Percentiles rank a stretch among this genome's conserved stretches.
Conservation (phyloP, 2,329 filamentous ascomycete species). For the Cladosporium austrohemisphaericum region DNA sequence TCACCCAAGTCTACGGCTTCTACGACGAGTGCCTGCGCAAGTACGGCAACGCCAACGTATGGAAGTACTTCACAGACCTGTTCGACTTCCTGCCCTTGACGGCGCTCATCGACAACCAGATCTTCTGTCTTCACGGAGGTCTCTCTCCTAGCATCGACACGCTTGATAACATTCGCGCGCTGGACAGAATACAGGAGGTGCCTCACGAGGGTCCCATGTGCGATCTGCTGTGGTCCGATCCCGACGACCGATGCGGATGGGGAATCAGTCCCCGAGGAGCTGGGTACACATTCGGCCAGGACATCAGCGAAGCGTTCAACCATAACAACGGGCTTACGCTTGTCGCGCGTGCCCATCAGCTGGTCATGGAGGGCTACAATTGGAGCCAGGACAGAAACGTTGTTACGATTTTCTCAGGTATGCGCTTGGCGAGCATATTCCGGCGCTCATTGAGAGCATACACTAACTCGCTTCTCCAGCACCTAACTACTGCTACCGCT, state of each 20-base stretch:
- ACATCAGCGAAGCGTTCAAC: conserved; percentile 98
- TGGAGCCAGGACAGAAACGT: conserved; percentile 99
- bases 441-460: not conserved
- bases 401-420: conserved; percentile 97
- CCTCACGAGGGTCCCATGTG: conserved; percentile 98
- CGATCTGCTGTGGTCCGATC: conserved; percentile 95
- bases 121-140: conserved; percentile 97
- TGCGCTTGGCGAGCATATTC: not conserved
- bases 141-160: conserved; percentile 95
- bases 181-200: conserved; percentile 97
- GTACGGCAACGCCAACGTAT: conserved; percentile 98
- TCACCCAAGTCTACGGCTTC: conserved; percentile 98
- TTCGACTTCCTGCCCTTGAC: conserved; percentile 98
- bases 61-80: conserved; percentile 98
- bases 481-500: conserved; percentile 88
- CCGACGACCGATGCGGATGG: conserved; percentile 81
- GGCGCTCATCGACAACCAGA: conserved; percentile 97
- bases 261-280: conserved; percentile 63
- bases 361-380: conserved; percentile 99
- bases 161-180: conserved; percentile 87
- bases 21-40: conserved; percentile 99
- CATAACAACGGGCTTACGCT: conserved; percentile 97
- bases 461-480: conserved; percentile 39
- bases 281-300: conserved; percentile 71
- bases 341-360: conserved; percentile 92